Evolutionary conservation across 768 basidiomycete genomes (phyloP).

Genomic region (Lentinus tigrinus): DNA sequence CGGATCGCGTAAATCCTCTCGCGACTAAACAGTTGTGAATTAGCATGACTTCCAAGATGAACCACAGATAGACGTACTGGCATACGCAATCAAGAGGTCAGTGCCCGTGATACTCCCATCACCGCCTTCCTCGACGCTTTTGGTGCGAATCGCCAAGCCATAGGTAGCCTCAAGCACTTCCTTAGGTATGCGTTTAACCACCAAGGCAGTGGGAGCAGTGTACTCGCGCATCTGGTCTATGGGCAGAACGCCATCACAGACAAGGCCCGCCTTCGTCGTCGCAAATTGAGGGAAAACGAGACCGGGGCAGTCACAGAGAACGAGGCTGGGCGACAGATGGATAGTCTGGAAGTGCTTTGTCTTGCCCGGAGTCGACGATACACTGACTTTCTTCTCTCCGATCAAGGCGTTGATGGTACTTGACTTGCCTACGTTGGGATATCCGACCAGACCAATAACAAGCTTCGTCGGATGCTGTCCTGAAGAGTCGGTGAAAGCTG

Average conservation of each 20-base stretch:
- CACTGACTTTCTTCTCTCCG: slow-evolving; percentile 96
- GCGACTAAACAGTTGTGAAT: slow-evolving; percentile 59
- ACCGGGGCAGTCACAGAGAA: slow-evolving; percentile 96
- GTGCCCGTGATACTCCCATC: slow-evolving; percentile 72
- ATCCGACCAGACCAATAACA: slow-evolving; percentile 90
- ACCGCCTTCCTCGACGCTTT: slow-evolving; percentile 77
- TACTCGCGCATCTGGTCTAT: slow-evolving; percentile 97
- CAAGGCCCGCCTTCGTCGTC: slow-evolving; percentile 91
- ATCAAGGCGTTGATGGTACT: slow-evolving; percentile 96
- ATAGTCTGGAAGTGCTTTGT: slow-evolving; percentile 99
- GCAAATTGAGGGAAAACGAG: slow-evolving; percentile 98
- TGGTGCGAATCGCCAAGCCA: slow-evolving; percentile 72
- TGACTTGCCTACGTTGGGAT: slow-evolving; percentile 98
- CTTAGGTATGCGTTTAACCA: slow-evolving; percentile 77
- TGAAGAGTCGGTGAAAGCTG: slow-evolving; percentile 60
- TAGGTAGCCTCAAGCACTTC: slow-evolving; percentile 88
- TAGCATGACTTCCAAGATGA: slow-evolving; percentile 3
- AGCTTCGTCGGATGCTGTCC: slow-evolving; percentile 64
- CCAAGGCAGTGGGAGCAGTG: slow-evolving; percentile 77
- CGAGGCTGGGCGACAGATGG: slow-evolving; percentile 81
- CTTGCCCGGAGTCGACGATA: slow-evolving; percentile 96
- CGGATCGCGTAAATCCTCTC: slow-evolving; percentile 87
- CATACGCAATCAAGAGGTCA: slow-evolving; percentile 84
- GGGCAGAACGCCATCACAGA: slow-evolving; percentile 95
- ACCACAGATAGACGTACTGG: slow-evolving; percentile 62